These are phyloP conservation scores for Erigeron philadelphicus DNA, from an alignment of 140 eudicot genomes.

Conservation along the genomic window DNA sequence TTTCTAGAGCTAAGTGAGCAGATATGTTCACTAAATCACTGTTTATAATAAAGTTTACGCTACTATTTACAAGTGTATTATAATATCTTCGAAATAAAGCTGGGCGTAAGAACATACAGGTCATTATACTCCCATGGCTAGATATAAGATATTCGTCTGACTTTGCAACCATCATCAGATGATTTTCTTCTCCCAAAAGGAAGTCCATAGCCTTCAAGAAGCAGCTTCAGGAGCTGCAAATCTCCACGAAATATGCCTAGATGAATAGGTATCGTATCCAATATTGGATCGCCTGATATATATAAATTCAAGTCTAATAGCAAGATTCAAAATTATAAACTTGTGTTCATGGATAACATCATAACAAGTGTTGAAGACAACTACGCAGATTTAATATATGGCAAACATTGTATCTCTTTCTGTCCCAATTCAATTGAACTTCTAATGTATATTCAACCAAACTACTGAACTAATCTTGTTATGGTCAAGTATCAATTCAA, in stretches of 20 bases:
- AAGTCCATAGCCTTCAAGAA: conserved; percentile 64
- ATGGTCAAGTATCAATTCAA: too few species aligned
- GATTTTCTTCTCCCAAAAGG: conserved; percentile 46
- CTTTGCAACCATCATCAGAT: conserved; percentile 21
- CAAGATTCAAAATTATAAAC: neutral
- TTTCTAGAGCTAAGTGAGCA: too few species aligned
- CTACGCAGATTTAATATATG: too few species aligned
- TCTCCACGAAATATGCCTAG: conserved; percentile 81
- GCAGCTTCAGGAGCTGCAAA: conserved; percentile 54
- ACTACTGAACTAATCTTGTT: too few species aligned
- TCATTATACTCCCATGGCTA: conserved; percentile 60
- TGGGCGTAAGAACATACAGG: neutral
- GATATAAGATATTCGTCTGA: conserved; percentile 56
- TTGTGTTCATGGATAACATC: neutral
- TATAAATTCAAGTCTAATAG: neutral
- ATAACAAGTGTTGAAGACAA: too few species aligned
- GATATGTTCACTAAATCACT: too few species aligned
- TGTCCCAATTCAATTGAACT: too few species aligned
- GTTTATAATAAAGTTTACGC: too few species aligned
- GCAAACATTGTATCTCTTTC: too few species aligned
- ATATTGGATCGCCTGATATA: conserved; percentile 69
- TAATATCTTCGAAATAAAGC: neutral
- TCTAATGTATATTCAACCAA: too few species aligned
- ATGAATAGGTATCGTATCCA: conserved; percentile 71
- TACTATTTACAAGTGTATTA: neutral